Percentiles rank a stretch among this genome's conserved stretches.
These are phyloP conservation scores for Paecilomyces variotii DNA, from an alignment of 2,329 filamentous ascomycete genomes.

Conservation along the genomic window DNA sequence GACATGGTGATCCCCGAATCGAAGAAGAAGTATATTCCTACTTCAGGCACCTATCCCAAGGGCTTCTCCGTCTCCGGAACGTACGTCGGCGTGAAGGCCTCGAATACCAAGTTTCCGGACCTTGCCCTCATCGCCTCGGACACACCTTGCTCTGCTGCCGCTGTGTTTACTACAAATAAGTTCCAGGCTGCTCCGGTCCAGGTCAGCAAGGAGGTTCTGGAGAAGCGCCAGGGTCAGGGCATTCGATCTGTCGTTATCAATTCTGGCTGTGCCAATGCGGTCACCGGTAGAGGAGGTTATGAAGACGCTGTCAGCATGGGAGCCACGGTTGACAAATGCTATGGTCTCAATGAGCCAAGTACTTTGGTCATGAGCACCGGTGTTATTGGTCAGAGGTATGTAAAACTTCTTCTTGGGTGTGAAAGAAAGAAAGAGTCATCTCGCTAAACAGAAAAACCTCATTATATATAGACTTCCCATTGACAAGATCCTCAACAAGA, in stretches of 20 bases:
- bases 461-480: constrained; percentile 62
- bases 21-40: constrained; percentile 87
- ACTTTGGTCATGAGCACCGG: constrained; percentile 99
- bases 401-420: not conserved
- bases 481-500: constrained; percentile 74
- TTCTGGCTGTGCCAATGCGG: constrained; percentile 93
- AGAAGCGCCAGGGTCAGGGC: constrained; percentile 57
- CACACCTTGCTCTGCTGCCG: constrained; percentile 74
- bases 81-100: constrained; percentile 87
- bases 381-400: constrained; percentile 83
- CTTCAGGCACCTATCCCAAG: constrained; percentile 75
- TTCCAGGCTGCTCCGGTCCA: constrained; percentile 95
- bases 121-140: constrained; percentile 84
- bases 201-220: constrained; percentile 66
- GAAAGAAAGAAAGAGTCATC: not conserved
- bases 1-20: constrained; percentile 57
- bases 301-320: constrained; percentile 87
- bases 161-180: constrained; percentile 96
- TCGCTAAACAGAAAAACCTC: constrained; percentile 1
- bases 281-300: constrained; percentile 81
- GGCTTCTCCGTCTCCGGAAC: constrained; percentile 83
- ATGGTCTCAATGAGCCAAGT: constrained; percentile 43
- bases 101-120: constrained; percentile 86
- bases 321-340: constrained; percentile 61
- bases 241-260: constrained; percentile 83